Percentiles rank a stretch among this genome's conserved stretches.
Conservation (phyloP, 2,329 filamentous ascomycete genomes). For the Fusarium cyanostomum region DNA sequence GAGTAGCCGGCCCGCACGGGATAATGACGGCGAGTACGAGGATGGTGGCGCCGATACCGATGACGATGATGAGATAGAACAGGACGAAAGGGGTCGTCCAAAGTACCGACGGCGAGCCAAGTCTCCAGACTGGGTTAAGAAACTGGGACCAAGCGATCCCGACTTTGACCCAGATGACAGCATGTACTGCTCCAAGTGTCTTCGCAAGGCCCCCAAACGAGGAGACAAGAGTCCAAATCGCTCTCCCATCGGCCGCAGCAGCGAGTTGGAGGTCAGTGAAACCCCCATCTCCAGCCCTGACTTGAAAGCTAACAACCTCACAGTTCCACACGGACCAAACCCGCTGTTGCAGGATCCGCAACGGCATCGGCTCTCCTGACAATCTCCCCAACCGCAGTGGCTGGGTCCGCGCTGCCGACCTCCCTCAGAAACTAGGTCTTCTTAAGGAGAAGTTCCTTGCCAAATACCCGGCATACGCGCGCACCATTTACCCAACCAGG, state of each 20-base stretch:
- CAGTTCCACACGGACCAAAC: constrained; percentile 34
- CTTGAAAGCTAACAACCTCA: neutral
- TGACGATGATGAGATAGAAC: constrained; percentile 5
- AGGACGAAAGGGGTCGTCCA: neutral
- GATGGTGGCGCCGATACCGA: constrained; percentile 3
- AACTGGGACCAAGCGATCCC: constrained; percentile 35
- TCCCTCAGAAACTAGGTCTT: constrained; percentile 23
- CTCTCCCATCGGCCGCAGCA: constrained; percentile 11
- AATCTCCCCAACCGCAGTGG: constrained; percentile 47
- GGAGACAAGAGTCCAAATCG: constrained; percentile 31
- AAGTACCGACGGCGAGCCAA: constrained; percentile 14
- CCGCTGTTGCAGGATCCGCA: constrained; percentile 43
- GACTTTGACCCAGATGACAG: constrained; percentile 41
- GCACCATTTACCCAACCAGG: constrained; percentile 44
- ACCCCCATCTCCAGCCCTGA: accelerated
- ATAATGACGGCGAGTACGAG: constrained; percentile 19
- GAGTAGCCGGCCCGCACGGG: neutral
- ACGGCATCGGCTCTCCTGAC: constrained; percentile 22
- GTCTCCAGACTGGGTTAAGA: constrained; percentile 42
- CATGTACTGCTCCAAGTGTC: constrained; percentile 48
- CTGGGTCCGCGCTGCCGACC: constrained; percentile 40
- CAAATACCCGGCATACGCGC: constrained; percentile 40
- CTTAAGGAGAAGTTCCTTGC: constrained; percentile 40
- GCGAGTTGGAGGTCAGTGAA: constrained; percentile 37
- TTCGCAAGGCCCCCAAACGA: constrained; percentile 43